Conservation (phyloP, 2,329 filamentous ascomycete genomes). For the Curvularia spicifera region DNA sequence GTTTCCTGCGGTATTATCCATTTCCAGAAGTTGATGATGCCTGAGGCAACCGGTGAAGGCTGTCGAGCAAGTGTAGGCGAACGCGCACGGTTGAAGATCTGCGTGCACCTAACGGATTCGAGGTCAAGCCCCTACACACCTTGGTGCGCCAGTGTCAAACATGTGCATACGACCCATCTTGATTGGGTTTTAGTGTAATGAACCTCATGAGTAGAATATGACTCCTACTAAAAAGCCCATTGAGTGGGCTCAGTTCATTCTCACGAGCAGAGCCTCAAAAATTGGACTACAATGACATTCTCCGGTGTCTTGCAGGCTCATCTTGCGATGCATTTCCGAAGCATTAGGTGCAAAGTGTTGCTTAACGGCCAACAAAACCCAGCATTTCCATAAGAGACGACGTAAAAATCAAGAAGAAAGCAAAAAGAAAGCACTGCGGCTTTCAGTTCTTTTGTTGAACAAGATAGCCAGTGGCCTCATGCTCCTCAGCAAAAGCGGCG, state of each 20-base stretch:
- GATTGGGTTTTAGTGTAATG: not conserved
- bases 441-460: not conserved
- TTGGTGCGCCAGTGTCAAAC: not conserved
- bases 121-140: not conserved
- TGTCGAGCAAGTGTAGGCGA: not conserved
- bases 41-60: not conserved
- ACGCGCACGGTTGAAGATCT: not conserved
- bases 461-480: not conserved
- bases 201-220: not conserved
- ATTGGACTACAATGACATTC: not conserved
- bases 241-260: not conserved
- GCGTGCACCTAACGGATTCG: not conserved
- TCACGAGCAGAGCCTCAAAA: not conserved
- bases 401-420: not conserved
- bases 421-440: not conserved
- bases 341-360: not conserved
- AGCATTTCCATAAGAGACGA: not conserved
- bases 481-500: not conserved
- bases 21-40: not conserved
- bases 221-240: not conserved
- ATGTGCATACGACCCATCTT: no score
- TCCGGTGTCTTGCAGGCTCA: not conserved
- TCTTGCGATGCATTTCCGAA: not conserved
- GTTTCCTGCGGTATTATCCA: slow-evolving; percentile 1
- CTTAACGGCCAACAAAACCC: not conserved